Evolutionary conservation across 805 yeast genomes (phyloP).

Genomic region (Teunomyces barrocoloradensis): DNA sequence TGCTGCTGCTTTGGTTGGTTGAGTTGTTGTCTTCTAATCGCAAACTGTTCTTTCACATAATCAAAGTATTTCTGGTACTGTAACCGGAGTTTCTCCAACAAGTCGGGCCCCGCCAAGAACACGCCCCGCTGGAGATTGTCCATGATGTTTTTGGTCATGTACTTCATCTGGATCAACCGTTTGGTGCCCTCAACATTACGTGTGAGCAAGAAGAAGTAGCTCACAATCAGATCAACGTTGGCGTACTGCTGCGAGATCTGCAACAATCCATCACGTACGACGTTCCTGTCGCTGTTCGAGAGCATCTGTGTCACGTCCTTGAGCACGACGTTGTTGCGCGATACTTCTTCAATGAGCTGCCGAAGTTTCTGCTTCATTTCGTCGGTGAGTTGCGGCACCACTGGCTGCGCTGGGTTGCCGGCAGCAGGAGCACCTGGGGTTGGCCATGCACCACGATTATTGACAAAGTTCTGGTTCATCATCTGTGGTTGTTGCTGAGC

Average conservation of each 20-base stretch:
- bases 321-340: constrained; percentile 61
- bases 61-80: constrained; percentile 76
- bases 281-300: constrained; percentile 60
- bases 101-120: constrained; percentile 69
- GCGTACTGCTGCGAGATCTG: constrained; percentile 59
- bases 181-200: constrained; percentile 73
- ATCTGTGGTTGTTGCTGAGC: constrained; percentile 17
- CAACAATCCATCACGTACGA: constrained; percentile 53
- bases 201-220: constrained; percentile 74
- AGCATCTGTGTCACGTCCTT: constrained; percentile 63
- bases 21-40: constrained; percentile 35
- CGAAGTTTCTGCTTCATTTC: constrained; percentile 63
- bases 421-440: not conserved
- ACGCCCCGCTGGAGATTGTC: constrained; percentile 65
- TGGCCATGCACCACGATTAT: constrained; percentile 2
- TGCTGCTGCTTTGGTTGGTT: constrained; percentile 17
- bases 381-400: constrained; percentile 45
- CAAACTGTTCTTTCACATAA: constrained; percentile 65
- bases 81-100: constrained; percentile 63
- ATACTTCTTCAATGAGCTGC: constrained; percentile 65
- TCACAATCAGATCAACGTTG: constrained; percentile 71
- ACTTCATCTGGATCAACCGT: constrained; percentile 72
- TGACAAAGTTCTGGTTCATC: constrained; percentile 15
- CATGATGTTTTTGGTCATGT: constrained; percentile 72
- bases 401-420: constrained; percentile 6